Percentiles rank a stretch among this genome's conserved stretches.
Conservation (phyloP, 1,284 basidiomycete genomes). For the Acaromyces ingoldii region DNA sequence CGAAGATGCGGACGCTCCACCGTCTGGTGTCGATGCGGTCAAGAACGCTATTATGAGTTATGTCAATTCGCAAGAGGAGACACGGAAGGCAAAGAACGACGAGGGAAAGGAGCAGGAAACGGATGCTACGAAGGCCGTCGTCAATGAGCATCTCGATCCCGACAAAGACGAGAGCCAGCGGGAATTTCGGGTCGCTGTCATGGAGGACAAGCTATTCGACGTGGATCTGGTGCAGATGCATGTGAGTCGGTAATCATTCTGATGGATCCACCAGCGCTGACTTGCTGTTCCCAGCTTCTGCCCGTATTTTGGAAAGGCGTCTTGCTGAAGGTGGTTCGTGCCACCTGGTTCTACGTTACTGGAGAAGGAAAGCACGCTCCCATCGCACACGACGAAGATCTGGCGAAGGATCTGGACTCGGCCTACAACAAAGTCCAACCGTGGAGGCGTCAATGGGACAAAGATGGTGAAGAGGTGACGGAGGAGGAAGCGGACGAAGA, state of each 20-base stretch:
- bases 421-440: slow-evolving; percentile 50
- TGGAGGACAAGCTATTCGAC: slow-evolving; percentile 48
- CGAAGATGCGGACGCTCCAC: slow-evolving; percentile 13
- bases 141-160: slow-evolving; percentile 36
- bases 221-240: slow-evolving; percentile 42
- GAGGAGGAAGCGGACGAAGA: slow-evolving; percentile 20
- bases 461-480: slow-evolving; percentile 9
- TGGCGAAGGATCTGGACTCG: slow-evolving; percentile 48
- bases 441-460: slow-evolving; percentile 25
- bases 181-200: slow-evolving; percentile 31
- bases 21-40: slow-evolving; percentile 28
- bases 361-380: slow-evolving; percentile 31
- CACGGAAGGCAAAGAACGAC: not conserved
- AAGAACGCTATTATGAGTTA: slow-evolving; percentile 12
- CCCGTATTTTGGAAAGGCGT: slow-evolving; percentile 53
- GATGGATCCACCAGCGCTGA: not conserved
- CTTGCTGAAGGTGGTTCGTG: slow-evolving; percentile 45
- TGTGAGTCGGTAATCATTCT: slow-evolving; percentile 4
- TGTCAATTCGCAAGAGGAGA: not conserved
- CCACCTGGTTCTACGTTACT: slow-evolving; percentile 52
- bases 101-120: too few species aligned
- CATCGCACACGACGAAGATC: slow-evolving; percentile 41
- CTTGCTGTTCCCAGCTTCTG: slow-evolving; percentile 23
- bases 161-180: slow-evolving; percentile 33
- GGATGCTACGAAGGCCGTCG: too few species aligned